Evolutionary conservation across 164 flowering plant species (phyloP).

Genomic region (Kingdonia uniflora): DNA sequence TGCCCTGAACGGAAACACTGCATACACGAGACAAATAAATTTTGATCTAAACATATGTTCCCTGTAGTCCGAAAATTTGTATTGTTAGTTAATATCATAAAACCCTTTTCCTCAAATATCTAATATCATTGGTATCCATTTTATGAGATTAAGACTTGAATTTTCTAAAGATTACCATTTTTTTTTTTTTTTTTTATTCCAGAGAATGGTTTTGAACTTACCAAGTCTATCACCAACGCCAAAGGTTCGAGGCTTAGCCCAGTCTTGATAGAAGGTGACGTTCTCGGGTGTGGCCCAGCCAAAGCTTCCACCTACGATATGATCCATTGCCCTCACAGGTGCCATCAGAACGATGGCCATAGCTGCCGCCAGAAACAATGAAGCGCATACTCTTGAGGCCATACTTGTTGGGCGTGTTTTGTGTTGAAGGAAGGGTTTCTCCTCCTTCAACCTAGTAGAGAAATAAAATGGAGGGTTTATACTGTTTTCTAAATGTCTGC

Average conservation of each 20-base stretch:
- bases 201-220: too few relatives aligned
- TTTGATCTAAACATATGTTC: too few relatives aligned
- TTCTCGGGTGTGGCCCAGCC: constrained; percentile 29
- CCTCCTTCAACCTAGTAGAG: too few relatives aligned
- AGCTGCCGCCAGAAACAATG: constrained; percentile 11
- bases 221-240: constrained; percentile 34
- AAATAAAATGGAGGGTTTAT: too few relatives aligned
- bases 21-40: neutral
- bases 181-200: too few relatives aligned
- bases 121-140: too few relatives aligned
- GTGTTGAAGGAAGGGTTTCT: constrained; percentile 3
- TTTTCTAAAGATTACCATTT: too few relatives aligned
- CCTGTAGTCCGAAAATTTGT: too few relatives aligned
- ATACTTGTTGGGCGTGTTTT: neutral
- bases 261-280: constrained; percentile 22
- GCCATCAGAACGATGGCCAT: constrained; percentile 12
- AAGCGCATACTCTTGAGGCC: constrained; percentile 3
- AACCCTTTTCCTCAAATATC: too few relatives aligned
- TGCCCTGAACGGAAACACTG: constrained; percentile 9
- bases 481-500: too few relatives aligned
- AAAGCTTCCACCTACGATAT: constrained; percentile 32
- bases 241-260: constrained; percentile 37
- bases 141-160: too few relatives aligned
- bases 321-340: constrained; percentile 15
- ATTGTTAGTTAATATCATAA: too few relatives aligned